A percentile compares a stretch with the other conserved stretches of the same genome.
These are phyloP conservation scores for Talaromyces sp. DNA, from an alignment of 2,329 filamentous ascomycete species.

Conservation along the genomic window DNA sequence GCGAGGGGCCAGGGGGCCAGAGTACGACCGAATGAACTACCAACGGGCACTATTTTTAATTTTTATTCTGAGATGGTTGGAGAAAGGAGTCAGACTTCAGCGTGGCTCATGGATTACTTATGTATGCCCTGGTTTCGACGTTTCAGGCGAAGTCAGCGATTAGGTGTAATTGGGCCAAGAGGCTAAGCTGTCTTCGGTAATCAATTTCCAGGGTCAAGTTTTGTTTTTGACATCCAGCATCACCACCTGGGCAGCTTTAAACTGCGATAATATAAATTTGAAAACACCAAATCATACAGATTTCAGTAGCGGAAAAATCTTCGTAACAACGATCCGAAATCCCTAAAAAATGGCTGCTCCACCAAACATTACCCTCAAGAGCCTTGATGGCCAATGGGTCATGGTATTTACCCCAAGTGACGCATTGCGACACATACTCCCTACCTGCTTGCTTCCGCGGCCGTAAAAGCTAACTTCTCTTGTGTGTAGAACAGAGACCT, in stretches of 20 bases:
- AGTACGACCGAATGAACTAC: neutral
- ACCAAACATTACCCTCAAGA: neutral
- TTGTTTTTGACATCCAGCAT: neutral
- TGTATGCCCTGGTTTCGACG: neutral
- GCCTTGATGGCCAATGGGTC: conserved; percentile 3
- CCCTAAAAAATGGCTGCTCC: neutral
- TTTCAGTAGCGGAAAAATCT: neutral
- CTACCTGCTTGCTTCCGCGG: neutral
- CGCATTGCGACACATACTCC: neutral
- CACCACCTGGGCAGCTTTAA: neutral
- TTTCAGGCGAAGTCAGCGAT: neutral
- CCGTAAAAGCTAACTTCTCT: neutral
- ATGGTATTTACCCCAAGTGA: neutral
- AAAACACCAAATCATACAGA: neutral
- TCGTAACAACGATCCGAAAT: neutral
- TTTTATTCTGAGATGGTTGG: neutral
- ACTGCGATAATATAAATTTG: neutral
- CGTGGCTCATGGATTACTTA: neutral
- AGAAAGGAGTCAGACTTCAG: neutral
- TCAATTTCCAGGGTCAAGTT: neutral
- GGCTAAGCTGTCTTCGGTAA: conserved; percentile 2
- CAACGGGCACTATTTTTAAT: neutral
- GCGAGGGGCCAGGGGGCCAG: neutral
- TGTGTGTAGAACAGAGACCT: neutral
- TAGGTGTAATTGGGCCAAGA: neutral